Evolutionary conservation across 306 rosid genomes (phyloP), one percentile per base, ranked within the genome.

Genomic region (Delonix regia): DNA sequence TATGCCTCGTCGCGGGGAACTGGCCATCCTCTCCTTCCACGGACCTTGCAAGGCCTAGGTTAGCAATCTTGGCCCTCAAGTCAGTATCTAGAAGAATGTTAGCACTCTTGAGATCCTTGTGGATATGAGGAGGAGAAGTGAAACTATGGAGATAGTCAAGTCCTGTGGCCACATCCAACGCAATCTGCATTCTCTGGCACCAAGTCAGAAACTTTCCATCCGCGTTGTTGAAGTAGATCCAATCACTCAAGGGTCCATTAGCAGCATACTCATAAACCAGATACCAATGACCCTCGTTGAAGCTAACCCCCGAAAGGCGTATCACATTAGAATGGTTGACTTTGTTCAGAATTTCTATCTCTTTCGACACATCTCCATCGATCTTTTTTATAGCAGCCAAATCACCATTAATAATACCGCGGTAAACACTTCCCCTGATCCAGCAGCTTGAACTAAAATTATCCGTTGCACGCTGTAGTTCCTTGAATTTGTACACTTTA

Each of bases 61-160:
- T 85, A 0, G 86, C 84, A 52, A 95, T 90, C 80, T 95, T 92
- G 13, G 86, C 99, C 66, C 97, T 83, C 68, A 87, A 88, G 60
- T 87, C 90, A 55, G 45, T 39, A 69, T 87, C 93, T 28, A 95
- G 75, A 83, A 95, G 96, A 72, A 95, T 75, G 78, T 88, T 95
- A 51, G 82, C 76, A 70, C 87, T 82, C 64, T 85, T 91, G 14
- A 93, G 67, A 85, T 92, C 89, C 90, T 93, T 95, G 84, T 95
- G 99, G 47, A 95, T 84, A 61, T 88, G 87, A 4, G 97, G 87
- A 60, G 94, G 88, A 71, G 84, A 86, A 19, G 86, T 86, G 88
- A 85, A 92, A 81, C 90, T 81, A 62, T 92, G 99, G 30, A 95
- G 98, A 91, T 92, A 89, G 21, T 89, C 87, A 45, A 95, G 86